Evolutionary conservation across 306 rosid species (phyloP).

Genomic region (Hippophae gyantsensis): DNA sequence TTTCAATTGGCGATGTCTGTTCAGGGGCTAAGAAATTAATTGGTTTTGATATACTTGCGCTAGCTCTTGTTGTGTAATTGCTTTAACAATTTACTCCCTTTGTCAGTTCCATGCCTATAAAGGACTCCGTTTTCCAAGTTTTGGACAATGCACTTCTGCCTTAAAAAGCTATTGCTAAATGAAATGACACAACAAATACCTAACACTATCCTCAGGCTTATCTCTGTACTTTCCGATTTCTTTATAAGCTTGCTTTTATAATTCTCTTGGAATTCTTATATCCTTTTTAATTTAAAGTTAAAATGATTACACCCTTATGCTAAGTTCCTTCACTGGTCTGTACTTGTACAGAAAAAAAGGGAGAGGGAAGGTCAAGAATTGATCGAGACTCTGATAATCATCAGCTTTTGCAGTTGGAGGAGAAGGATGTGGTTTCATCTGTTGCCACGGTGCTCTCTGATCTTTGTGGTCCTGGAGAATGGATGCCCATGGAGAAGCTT

Average conservation of each 20-base stretch:
- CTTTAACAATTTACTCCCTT: neutral
- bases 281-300: neutral
- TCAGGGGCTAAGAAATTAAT: no score
- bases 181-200: neutral
- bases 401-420: slow-evolving; percentile 84
- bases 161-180: neutral
- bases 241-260: neutral
- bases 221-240: neutral
- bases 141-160: neutral
- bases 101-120: neutral
- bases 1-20: no score
- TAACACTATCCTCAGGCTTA: neutral
- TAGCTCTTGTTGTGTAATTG: neutral
- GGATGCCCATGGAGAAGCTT: slow-evolving; percentile 99
- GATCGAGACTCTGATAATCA: slow-evolving; percentile 87
- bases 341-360: slow-evolving; percentile 61
- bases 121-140: neutral
- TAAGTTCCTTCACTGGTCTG: slow-evolving; percentile 15
- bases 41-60: neutral
- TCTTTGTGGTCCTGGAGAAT: slow-evolving; percentile 97
- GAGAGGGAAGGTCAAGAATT: slow-evolving; percentile 76
- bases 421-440: slow-evolving; percentile 97
- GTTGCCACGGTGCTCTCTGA: slow-evolving; percentile 96
- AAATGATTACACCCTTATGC: neutral
- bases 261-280: neutral